Evolutionary conservation across 2,329 filamentous ascomycete species (phyloP), one percentile per base, ranked within the genome.

Genomic region (Domatiomyces globalis): DNA sequence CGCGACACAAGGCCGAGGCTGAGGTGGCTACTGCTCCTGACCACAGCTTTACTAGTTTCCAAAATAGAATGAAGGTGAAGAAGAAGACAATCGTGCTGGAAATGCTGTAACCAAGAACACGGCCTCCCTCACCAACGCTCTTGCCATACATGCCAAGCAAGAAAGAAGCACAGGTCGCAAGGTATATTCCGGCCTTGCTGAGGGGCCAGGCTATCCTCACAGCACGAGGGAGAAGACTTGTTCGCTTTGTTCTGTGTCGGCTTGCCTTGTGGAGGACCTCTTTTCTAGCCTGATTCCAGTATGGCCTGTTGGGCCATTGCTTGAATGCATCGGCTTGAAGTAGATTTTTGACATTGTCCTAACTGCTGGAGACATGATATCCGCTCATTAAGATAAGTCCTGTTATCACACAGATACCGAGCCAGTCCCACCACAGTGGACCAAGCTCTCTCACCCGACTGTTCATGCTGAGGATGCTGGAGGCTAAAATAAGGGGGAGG

Each of bases 341-440:
- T 9, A 12, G 18, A 8, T 47, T 18, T 29, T 17, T 22, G 45
- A 47, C 18, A 12, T 27, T 18, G 12, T 47, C 20, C 12, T 8
- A 25, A 5, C 17, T 17, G 25, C 18, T 18, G 18, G 45, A 20
- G 45, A 25, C 8, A 17, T 17, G 45, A 17, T 47, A 47, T 18
- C 45, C 45, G 18, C 17, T 47, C 8, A 20, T 18, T 29, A 47
- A 7, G 25, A 20, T 25, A 3, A 25, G 22, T 25, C 22, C 22
- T 39, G 47, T 49, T 7, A 49, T 19, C 22, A 49, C 47, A 25
- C 22, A 25, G 25, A 49, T 42, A 33, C 47, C 47, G 9, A 25
- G n/a, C 47, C 47, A 49, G 33, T 49, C 47, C 47, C 47, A 49
- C 47, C 25, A 49, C 17, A 49, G 17, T 7, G 47, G 9, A n/a